Evolutionary conservation across 2,329 filamentous ascomycete genomes (phyloP).

Genomic region (Aspergillus caelatus): DNA sequence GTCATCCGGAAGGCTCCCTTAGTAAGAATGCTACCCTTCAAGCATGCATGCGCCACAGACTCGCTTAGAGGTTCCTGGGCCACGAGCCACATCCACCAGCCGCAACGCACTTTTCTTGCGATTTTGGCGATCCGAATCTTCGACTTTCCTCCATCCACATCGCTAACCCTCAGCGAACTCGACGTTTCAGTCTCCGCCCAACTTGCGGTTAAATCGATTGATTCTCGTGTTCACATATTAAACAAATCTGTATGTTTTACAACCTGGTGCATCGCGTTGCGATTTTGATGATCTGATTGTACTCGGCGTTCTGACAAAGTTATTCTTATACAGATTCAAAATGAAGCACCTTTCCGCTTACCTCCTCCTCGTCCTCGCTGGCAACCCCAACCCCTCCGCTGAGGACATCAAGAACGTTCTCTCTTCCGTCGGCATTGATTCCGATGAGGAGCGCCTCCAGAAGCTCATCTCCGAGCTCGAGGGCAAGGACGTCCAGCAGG

Average conservation of each 20-base stretch:
- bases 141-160: slow-evolving; percentile 31
- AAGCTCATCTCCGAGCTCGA: slow-evolving; percentile 80
- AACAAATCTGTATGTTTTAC: slow-evolving; percentile 31
- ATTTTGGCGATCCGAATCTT: slow-evolving; percentile 30
- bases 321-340: slow-evolving; percentile 56
- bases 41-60: slow-evolving; percentile 30
- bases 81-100: slow-evolving; percentile 38
- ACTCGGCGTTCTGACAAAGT: not conserved
- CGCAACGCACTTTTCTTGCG: slow-evolving; percentile 43
- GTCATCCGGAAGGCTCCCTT: slow-evolving; percentile 5
- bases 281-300: not conserved
- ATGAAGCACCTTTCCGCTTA: slow-evolving; percentile 99
- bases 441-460: slow-evolving; percentile 81
- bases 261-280: not conserved
- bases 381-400: slow-evolving; percentile 85
- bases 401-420: slow-evolving; percentile 86
- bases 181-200: slow-evolving; percentile 99
- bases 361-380: slow-evolving; percentile 92
- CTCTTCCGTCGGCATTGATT: slow-evolving; percentile 91
- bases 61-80: slow-evolving; percentile 39
- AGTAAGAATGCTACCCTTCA: slow-evolving; percentile 7
- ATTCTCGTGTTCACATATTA: slow-evolving; percentile 58
- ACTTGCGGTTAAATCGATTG: slow-evolving; percentile 99
- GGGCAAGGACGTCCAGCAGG: slow-evolving; percentile 78
- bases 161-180: slow-evolving; percentile 65